These are phyloP conservation scores for Miscanthus lutarioriparius DNA, from an alignment of 176 grass and related monocot species.

Conservation along the genomic window DNA sequence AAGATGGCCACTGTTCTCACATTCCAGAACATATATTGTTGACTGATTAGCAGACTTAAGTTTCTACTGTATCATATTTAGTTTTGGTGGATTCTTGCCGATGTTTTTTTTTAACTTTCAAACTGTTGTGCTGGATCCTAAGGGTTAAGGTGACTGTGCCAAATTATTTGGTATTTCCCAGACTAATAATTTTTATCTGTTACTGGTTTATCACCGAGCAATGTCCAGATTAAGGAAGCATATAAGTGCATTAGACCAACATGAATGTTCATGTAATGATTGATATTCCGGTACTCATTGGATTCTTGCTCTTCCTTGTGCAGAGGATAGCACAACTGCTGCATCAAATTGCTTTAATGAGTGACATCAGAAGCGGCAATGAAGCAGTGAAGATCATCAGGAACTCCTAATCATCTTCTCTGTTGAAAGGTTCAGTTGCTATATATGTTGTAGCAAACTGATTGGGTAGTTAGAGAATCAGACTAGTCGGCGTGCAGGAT, in stretches of 20 bases:
- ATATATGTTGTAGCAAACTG: constrained; percentile 13
- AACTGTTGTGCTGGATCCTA: neutral
- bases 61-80: neutral
- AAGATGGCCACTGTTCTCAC: neutral
- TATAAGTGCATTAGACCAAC: neutral
- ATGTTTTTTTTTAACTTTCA: neutral
- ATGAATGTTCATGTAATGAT: neutral
- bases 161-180: neutral
- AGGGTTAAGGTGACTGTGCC: neutral
- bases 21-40: neutral
- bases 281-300: neutral
- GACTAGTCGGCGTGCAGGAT: neutral
- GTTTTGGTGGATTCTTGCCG: neutral
- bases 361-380: constrained; percentile 39
- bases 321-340: constrained; percentile 56
- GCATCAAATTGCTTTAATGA: constrained; percentile 58
- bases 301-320: constrained; percentile 18
- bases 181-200: neutral
- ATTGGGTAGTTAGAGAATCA: constrained; percentile 15
- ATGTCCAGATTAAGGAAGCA: neutral
- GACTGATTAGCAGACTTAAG: neutral
- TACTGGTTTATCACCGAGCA: neutral
- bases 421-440: neutral
- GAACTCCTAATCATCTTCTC: constrained; percentile 16
- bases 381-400: constrained; percentile 43